Percentiles rank a stretch among this genome's conserved stretches.
Evolutionary conservation across 1,284 basidiomycete species (phyloP).

Genomic region (Ceratobasidium sp.): DNA sequence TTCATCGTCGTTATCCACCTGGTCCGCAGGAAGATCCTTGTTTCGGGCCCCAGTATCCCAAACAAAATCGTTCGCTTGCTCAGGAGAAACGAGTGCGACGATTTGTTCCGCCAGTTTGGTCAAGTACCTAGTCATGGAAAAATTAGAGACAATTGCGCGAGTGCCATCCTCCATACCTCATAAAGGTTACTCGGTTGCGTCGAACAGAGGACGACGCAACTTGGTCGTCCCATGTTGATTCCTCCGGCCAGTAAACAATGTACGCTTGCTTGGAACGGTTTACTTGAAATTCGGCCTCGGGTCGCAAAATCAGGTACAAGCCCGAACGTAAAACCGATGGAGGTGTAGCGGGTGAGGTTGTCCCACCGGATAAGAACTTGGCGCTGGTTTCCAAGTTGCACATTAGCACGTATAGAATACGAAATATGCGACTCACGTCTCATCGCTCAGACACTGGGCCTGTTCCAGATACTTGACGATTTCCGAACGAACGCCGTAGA

Average conservation of each 20-base stretch:
- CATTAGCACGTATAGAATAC: not conserved
- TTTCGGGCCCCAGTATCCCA: conserved; percentile 42
- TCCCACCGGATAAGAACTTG: conserved; percentile 52
- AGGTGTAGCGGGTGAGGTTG: conserved; percentile 47
- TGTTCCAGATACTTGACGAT: conserved; percentile 62
- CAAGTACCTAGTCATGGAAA: conserved; percentile 44
- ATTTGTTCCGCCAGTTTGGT: conserved; percentile 48
- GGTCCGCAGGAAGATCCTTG: conserved; percentile 40
- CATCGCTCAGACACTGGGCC: conserved; percentile 57
- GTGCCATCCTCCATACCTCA: conserved; percentile 39
- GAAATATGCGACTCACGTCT: conserved; percentile 53
- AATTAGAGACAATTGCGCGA: not conserved
- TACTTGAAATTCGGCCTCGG: not conserved
- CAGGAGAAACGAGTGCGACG: conserved; percentile 45
- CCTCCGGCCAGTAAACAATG: conserved; percentile 50
- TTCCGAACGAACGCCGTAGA: conserved; percentile 67
- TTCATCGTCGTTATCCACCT: conserved; percentile 32
- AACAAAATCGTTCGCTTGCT: conserved; percentile 45
- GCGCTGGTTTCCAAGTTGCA: conserved; percentile 20
- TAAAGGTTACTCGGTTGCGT: conserved; percentile 46
- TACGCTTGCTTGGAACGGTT: conserved; percentile 23
- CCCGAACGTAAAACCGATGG: conserved; percentile 63
- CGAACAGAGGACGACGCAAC: conserved; percentile 42
- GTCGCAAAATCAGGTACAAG: conserved; percentile 59
- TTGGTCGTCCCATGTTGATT: conserved; percentile 49